Evolutionary conservation across 345 rosid species (phyloP).

Genomic region (Schrenkiella parvula): DNA sequence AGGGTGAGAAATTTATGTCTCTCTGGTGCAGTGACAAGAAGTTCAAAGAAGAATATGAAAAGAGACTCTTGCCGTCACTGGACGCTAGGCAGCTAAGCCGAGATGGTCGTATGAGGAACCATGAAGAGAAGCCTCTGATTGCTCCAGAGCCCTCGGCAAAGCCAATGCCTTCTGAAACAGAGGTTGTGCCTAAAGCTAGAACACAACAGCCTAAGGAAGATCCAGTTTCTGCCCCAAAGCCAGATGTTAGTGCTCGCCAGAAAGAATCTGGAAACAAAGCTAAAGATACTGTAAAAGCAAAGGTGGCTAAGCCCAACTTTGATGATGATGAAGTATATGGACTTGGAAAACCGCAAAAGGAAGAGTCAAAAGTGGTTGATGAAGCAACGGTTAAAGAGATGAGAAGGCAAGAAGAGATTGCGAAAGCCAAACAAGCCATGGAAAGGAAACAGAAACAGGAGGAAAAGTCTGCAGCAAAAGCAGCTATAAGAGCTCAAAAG

Average conservation of each 20-base stretch:
- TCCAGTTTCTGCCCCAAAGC: constrained; percentile 37
- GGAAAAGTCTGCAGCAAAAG: constrained; percentile 77
- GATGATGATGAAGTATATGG: constrained; percentile 38
- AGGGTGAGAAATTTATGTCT: constrained; percentile 71
- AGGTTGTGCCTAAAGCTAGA: constrained; percentile 39
- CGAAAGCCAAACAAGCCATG: constrained; percentile 68
- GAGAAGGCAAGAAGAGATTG: constrained; percentile 71
- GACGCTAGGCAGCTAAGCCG: constrained; percentile 64
- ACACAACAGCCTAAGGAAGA: constrained; percentile 53
- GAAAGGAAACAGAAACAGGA: constrained; percentile 87
- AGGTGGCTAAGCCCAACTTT: neutral
- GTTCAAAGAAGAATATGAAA: constrained; percentile 74
- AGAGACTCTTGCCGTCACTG: constrained; percentile 56
- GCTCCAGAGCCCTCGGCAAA: constrained; percentile 30
- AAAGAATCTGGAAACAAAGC: constrained; percentile 3
- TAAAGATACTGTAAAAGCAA: constrained; percentile 19
- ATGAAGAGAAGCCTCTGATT: constrained; percentile 66
- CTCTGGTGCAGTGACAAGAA: constrained; percentile 56
- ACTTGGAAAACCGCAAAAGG: constrained; percentile 33
- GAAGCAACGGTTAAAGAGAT: constrained; percentile 65
- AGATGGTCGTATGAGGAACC: constrained; percentile 77
- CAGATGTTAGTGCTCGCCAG: constrained; percentile 29
- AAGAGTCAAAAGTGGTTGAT: constrained; percentile 40
- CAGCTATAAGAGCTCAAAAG: constrained; percentile 67
- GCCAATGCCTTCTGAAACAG: constrained; percentile 29